Conservation (phyloP, 202 grass and related monocot genomes). For the Carex sylvatica region DNA sequence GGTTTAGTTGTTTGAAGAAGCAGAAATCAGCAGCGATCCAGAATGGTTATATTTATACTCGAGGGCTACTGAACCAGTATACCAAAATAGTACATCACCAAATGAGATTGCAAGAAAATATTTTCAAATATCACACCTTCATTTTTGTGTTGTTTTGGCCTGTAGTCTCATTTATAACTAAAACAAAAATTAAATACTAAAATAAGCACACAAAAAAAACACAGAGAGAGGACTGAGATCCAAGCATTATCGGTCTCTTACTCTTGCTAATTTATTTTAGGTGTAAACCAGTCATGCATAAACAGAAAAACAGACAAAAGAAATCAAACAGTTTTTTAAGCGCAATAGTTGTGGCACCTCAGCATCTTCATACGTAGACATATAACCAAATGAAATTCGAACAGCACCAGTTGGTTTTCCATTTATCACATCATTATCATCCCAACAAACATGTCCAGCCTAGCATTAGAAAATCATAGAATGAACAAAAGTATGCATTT, state of each 20-base stretch:
- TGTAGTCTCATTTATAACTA: background rate
- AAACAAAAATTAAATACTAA: background rate
- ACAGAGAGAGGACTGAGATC: background rate
- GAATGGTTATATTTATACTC: background rate
- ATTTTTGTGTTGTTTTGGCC: background rate
- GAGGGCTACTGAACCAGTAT: background rate
- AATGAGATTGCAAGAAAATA: background rate
- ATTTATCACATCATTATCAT: slow-evolving; percentile 91
- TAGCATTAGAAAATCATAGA: slow-evolving; percentile 33
- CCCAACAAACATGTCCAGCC: slow-evolving; percentile 97
- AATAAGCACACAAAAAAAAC: slow-evolving; percentile 7
- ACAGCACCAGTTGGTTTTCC: slow-evolving; percentile 96
- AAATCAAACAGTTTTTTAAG: background rate
- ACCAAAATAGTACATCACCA: background rate
- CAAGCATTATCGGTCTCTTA: background rate
- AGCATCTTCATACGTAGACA: slow-evolving; percentile 78
- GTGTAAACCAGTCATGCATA: background rate
- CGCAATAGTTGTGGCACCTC: slow-evolving; percentile 30
- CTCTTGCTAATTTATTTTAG: background rate
- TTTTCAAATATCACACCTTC: background rate
- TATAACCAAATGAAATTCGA: slow-evolving; percentile 95
- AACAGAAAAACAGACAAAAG: background rate
- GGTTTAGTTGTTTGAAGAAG: background rate
- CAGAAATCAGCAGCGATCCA: background rate
- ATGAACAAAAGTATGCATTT: slow-evolving; percentile 11